Evolutionary conservation across 2,329 filamentous ascomycete genomes (phyloP), one percentile per base, ranked within the genome.

Genomic region (Ophiosphaerella herpotricha): DNA sequence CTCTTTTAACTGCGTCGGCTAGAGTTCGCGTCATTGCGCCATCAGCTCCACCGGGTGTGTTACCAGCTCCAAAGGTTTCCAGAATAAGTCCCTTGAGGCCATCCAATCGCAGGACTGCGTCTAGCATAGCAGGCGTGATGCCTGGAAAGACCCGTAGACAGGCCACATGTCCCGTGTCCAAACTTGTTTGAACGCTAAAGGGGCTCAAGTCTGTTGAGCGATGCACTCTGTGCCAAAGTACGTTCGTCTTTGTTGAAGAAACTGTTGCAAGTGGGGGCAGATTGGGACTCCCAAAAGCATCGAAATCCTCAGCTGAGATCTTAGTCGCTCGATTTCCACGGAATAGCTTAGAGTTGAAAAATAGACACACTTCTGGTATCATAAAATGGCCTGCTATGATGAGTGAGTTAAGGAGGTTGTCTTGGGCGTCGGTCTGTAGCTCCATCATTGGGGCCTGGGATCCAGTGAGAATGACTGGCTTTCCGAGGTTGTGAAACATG

Each of bases 51-150:
- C 88, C 88, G 2, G 92, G 92, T 9, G 92, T 89, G 74, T 96
- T 97, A 48, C 92, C 92, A 70, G 94, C 91, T 52, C 92, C 92
- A 72, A 96, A 96, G 0, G 91, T 96, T 75, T 96, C 91, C 37
- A 97, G 82, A 34, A 97, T 86, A 42, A 96, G 80, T 1, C 92
- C 92, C 41, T 86, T 85, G 12, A 97, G 80, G 39, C 85, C 85
- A n/a, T 90, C 85, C 29, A 91, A 78, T 38, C 82, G 82, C 52
- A 96, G 79, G 13, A 96, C 90, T 1, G 89, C 88, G 67, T 94
- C 90, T 29, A 97, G 82, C 89, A 96, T 95, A 68, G 91, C 88
- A n/a, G 91, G 89, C 71, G 89, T 89, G 75, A 97, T 95, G 29
- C 92, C 92, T 0, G 92, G 92, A 73, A 96, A 96, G 56, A 96